Conservation (phyloP, 176 grass and related monocot species). For the Phragmites australis region DNA sequence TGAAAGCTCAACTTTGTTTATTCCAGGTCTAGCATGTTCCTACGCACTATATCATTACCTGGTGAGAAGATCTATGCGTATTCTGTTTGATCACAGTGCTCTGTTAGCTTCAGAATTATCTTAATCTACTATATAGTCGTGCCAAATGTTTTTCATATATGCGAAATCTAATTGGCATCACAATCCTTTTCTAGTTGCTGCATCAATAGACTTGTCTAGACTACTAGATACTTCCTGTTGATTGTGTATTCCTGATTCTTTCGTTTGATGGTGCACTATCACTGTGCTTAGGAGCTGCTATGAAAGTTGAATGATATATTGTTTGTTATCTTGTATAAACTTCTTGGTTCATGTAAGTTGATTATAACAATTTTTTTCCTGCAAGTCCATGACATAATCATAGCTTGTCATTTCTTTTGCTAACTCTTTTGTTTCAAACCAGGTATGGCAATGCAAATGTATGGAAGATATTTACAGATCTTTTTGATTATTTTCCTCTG, state of each 20-base stretch:
- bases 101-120: slow-evolving; percentile 13
- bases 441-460: slow-evolving; percentile 97
- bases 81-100: slow-evolving; percentile 3
- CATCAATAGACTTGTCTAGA: background rate
- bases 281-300: slow-evolving; percentile 21
- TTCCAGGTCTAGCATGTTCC: slow-evolving; percentile 17
- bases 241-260: background rate
- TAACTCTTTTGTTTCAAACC: slow-evolving; percentile 30
- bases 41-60: background rate
- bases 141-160: background rate
- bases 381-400: background rate
- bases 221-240: background rate
- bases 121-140: background rate
- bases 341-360: slow-evolving; percentile 17
- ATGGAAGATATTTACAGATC: slow-evolving; percentile 95
- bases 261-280: background rate
- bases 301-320: slow-evolving; percentile 1
- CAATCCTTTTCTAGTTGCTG: background rate
- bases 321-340: slow-evolving; percentile 27
- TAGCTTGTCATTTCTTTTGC: slow-evolving; percentile 19
- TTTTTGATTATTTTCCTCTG: slow-evolving; percentile 95
- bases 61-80: background rate
- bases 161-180: slow-evolving; percentile 1
- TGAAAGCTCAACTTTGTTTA: slow-evolving; percentile 27
- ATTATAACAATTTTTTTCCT: background rate